phyloP scores from a whole-genome alignment of 2,329 filamentous ascomycete species.

The Beauveria pseudobassiana region DNA sequence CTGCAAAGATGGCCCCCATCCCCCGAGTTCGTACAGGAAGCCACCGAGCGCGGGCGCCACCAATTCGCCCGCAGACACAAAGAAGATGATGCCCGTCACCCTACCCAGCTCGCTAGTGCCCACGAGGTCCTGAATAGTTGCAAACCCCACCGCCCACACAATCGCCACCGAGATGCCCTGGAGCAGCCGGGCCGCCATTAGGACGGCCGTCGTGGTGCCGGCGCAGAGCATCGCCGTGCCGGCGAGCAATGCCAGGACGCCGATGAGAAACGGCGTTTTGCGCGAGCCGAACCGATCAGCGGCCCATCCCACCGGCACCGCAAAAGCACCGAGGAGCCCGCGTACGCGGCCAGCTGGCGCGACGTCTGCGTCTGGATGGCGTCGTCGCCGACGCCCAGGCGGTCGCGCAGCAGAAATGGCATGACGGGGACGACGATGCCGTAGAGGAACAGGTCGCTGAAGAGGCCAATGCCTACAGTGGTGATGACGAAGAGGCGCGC shows the following conservation, averaged over 20 bases:
- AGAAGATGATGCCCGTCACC: neutral
- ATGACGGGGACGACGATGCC: slow-evolving; percentile 12
- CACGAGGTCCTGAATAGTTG: neutral
- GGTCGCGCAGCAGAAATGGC: slow-evolving; percentile 10
- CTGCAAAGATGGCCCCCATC: neutral
- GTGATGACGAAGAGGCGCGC: neutral
- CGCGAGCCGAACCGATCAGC: neutral
- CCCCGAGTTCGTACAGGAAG: neutral
- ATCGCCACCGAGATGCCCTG: neutral
- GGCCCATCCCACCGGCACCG: neutral
- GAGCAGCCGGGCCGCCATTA: neutral
- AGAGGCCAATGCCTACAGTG: slow-evolving; percentile 10
- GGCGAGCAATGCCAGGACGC: neutral
- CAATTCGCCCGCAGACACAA: neutral
- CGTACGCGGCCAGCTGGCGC: neutral
- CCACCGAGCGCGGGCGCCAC: neutral
- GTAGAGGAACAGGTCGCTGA: slow-evolving; percentile 11
- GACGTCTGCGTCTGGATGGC: neutral
- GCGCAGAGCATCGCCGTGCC: neutral
- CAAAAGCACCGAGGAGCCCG: neutral
- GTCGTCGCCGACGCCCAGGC: neutral
- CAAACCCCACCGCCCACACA: neutral
- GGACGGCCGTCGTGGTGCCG: neutral
- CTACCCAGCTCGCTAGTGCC: neutral
- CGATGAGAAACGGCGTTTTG: neutral